Base-by-base conservation (phyloP, 352 stramenopile genomes). In the Globisporangium paddicum region DNA sequence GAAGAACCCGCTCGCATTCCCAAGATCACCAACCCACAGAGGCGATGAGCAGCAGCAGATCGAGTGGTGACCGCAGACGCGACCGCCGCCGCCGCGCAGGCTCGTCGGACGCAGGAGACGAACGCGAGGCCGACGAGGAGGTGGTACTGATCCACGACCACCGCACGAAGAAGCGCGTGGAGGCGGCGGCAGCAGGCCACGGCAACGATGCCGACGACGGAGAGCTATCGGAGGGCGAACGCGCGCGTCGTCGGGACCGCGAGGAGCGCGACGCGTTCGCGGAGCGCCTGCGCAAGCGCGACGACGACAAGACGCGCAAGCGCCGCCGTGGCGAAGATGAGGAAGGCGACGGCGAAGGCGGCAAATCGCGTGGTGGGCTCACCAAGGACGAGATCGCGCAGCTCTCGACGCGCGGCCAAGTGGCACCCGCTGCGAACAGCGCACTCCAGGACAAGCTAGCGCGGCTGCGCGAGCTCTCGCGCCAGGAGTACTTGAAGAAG, bases 401-500 rank as follows among this genome's bases (percentile, higher is more conserved):
- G 59, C 73, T 98, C 16, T 73, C 88, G 19, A 90, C 77, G 58
- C 71, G 85, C 13, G 91, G 90, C 30, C 64, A 77, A n/a, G 71
- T 96, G 26, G 66, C 72, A 18, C 64, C 73, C n/a, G 66, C 76
- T 25, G 62, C 60, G 6, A 58, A 63, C 51, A 63, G 48, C 1
- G 67, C 72, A 5, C 54, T 81, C 4, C 74, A 73, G 26, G 71
- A 92, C 4, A 81, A 90, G 63, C 57, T 96, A 19, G 58, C 74
- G 18, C 68, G 84, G 40, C 67, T 99, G 41, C 74, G 97, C 2
- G 83, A 98, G 49, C 68, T 99, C 30, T 98, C 88, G 46, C 79
- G 98, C 37, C 91, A 98, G 51, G 88, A 96, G 42, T 99, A 99
- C 64, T 72, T 99, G 21, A 96, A 98, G 63, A 98, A 98, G 79